phyloP scores from a whole-genome alignment of 139 green algal species.

The Chlamydomonas sp. region DNA sequence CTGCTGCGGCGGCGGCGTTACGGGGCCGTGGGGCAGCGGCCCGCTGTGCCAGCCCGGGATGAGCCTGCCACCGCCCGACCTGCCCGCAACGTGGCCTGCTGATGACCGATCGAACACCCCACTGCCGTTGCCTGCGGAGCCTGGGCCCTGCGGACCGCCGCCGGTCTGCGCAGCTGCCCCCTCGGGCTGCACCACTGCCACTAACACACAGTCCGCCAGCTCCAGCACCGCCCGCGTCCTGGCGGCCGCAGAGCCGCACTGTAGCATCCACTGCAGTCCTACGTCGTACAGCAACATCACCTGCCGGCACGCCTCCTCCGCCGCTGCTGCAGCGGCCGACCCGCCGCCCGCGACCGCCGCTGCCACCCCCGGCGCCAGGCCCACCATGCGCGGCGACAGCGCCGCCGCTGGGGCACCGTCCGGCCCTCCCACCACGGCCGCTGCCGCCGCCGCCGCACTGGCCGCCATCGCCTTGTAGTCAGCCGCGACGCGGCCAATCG shows the following conservation, averaged over 20 bases:
- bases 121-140: background rate
- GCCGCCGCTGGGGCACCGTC: background rate
- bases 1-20: no score
- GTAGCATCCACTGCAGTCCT: conserved; percentile 45
- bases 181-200: conserved; percentile 18
- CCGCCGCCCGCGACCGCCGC: background rate
- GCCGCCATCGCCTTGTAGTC: conserved; percentile 7
- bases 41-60: no score
- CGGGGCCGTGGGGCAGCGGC: no score
- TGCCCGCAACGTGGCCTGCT: no score
- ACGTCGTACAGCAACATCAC: conserved; percentile 42
- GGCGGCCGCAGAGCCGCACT: conserved; percentile 18
- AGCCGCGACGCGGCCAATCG: conserved; percentile 16
- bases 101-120: background rate
- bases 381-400: background rate
- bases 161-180: background rate
- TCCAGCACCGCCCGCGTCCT: conserved; percentile 22
- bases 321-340: background rate
- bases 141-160: background rate
- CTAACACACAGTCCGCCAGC: conserved; percentile 37
- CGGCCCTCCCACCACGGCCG: background rate
- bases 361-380: background rate
- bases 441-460: background rate
- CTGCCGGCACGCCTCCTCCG: background rate
- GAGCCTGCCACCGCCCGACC: no score